phyloP scores from a whole-genome alignment of 2,329 filamentous ascomycete species.

The Tetracladium maxilliforme region DNA sequence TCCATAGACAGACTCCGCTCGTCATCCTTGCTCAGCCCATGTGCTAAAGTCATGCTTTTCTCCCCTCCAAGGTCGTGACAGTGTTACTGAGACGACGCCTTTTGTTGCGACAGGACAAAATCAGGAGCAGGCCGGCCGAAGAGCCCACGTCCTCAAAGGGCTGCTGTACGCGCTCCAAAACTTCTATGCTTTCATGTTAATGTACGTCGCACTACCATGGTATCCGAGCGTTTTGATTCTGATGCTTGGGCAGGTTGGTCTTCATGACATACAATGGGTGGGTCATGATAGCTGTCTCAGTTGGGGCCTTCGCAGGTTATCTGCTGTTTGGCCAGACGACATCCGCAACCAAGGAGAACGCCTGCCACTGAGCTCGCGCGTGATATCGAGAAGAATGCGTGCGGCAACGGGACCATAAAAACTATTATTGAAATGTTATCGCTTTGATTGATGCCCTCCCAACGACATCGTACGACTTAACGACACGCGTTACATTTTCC shows the following conservation, averaged over 20 bases:
- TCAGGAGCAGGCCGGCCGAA: slow-evolving; percentile 44
- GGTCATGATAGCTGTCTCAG: slow-evolving; percentile 83
- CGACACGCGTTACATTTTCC: no score
- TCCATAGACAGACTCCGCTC: no score
- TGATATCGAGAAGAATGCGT: no score
- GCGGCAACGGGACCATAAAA: no score
- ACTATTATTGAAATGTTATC: no score
- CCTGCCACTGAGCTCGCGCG: slow-evolving; percentile 83
- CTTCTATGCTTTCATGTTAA: slow-evolving; percentile 98
- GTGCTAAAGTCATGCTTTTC: no score
- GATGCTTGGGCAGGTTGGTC: slow-evolving; percentile 52
- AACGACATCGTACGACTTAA: no score
- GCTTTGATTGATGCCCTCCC: no score
- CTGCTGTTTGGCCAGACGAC: slow-evolving; percentile 61
- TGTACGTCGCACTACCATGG: slow-evolving; percentile 46
- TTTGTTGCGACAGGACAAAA: slow-evolving; percentile 61
- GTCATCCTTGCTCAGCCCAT: no score
- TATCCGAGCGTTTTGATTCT: slow-evolving; percentile 3
- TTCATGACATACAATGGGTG: slow-evolving; percentile 99
- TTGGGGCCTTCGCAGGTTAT: slow-evolving; percentile 84
- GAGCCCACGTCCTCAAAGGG: slow-evolving; percentile 66
- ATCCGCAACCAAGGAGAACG: slow-evolving; percentile 67
- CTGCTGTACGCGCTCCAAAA: slow-evolving; percentile 81
- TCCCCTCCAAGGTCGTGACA: slow-evolving; percentile 8
- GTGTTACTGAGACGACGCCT: slow-evolving; percentile 44